Evolutionary conservation across 768 basidiomycete genomes (phyloP), one percentile per base, ranked within the genome.

Genomic region (Rhizopogon salebrosus): DNA sequence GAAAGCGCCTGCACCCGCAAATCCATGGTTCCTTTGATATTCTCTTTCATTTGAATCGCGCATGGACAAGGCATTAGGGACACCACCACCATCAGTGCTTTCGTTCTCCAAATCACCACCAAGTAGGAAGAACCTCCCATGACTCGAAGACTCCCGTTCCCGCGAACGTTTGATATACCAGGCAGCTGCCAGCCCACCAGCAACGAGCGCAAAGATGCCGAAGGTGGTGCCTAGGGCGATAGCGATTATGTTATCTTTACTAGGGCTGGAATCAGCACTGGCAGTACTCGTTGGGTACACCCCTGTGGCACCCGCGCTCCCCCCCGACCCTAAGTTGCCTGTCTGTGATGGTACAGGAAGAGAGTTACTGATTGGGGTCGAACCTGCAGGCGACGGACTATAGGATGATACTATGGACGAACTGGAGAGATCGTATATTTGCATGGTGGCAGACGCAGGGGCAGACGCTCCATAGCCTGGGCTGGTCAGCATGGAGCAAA

Each of bases 211-310:
- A 7, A 88, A 65, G 6, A 80, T 63, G 13, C 84, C 89, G 41
- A 93, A 72, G 0, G 78, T 70, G 4, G 80, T 73, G 10, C 87
- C 86, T 6, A 92, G 65, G 2, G 77, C 80, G 60, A 91, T 82
- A 3, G 76, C 77, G 0, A 74, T 71, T 5, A 65, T 72, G 37
- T 43, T 60, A 13, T 60, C 57, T 31, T 58, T 59, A 18, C 51
- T 61, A 16, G 67, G 63, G 20, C 50, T 52, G 9, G 64, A 23
- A 6, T 54, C 54, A 18, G 54, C 37, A 18, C 57, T 38, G 0
- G 61, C n/a, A 2, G 40, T 48, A 24, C 49, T 55, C 14, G 55
- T 31, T 22, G 57, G 38, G 14, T 55, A 53, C 14, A 54, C 57
- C 13, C 53, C 48, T 9, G 59, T 55, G 34, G 54, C 41, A 20